Conservation (phyloP, 768 basidiomycete species). For the Porpolomopsis calyptriformis region DNA sequence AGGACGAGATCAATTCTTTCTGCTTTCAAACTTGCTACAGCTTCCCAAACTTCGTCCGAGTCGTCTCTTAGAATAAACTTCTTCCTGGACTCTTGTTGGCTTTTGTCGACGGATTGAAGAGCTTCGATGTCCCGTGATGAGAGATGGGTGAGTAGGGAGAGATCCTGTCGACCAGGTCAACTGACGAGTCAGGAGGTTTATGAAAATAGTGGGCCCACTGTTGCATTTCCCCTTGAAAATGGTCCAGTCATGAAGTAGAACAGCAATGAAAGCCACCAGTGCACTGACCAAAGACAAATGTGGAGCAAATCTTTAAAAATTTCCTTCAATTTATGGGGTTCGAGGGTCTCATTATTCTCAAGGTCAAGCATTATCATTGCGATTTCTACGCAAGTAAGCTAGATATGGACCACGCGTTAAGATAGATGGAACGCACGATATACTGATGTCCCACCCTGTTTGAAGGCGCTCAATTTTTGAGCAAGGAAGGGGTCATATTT, state of each 20-base stretch:
- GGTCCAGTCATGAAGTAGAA: background rate
- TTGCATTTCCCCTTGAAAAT: constrained; percentile 78
- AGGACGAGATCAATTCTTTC: constrained; percentile 71
- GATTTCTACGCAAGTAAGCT: constrained; percentile 40
- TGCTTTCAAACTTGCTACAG: constrained; percentile 45
- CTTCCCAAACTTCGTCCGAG: constrained; percentile 61
- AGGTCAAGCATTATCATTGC: constrained; percentile 65
- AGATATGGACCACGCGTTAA: constrained; percentile 2
- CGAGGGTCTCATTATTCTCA: constrained; percentile 34
- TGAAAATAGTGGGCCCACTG: constrained; percentile 34
- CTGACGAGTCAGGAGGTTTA: background rate
- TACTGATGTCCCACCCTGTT: constrained; percentile 66
- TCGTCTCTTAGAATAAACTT: constrained; percentile 82
- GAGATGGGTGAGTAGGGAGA: constrained; percentile 82
- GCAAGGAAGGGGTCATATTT: constrained; percentile 72
- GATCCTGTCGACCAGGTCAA: constrained; percentile 50
- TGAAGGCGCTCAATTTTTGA: constrained; percentile 77
- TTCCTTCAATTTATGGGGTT: constrained; percentile 45
- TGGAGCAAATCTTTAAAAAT: constrained; percentile 81
- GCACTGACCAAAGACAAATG: constrained; percentile 70
- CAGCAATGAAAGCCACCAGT: too few species aligned
- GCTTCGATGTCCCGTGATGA: constrained; percentile 72
- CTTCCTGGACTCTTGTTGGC: constrained; percentile 67
- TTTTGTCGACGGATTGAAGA: constrained; percentile 72
- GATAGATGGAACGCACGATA: constrained; percentile 42